Conservation (phyloP, 2,329 filamentous ascomycete species). For the Xylariaceae sp. region DNA sequence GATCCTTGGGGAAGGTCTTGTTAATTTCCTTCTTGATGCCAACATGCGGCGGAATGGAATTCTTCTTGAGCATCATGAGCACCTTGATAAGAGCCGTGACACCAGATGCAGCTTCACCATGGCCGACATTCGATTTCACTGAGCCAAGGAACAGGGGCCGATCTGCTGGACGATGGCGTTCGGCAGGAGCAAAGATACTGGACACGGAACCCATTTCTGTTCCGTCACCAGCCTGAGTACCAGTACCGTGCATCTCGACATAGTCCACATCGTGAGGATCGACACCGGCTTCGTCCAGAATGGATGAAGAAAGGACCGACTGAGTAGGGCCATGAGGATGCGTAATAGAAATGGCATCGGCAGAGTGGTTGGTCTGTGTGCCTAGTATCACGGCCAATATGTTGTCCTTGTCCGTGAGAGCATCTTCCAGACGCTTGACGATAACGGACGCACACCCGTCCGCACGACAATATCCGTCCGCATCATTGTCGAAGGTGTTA, state of each 20-base stretch:
- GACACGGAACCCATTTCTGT: slow-evolving; percentile 77
- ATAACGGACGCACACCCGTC: slow-evolving; percentile 71
- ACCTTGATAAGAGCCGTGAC: slow-evolving; percentile 60
- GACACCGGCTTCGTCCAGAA: slow-evolving; percentile 67
- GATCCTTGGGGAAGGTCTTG: slow-evolving; percentile 51
- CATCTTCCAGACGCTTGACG: slow-evolving; percentile 75
- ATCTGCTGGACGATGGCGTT: slow-evolving; percentile 41
- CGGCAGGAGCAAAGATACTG: slow-evolving; percentile 44
- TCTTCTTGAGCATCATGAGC: slow-evolving; percentile 59
- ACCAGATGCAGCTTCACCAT: slow-evolving; percentile 58
- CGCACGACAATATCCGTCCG: slow-evolving; percentile 77
- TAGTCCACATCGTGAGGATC: slow-evolving; percentile 74
- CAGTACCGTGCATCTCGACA: slow-evolving; percentile 86
- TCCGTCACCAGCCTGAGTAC: slow-evolving; percentile 78
- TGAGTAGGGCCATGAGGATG: slow-evolving; percentile 76
- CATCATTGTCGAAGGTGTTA: slow-evolving; percentile 74
- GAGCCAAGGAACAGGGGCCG: slow-evolving; percentile 58
- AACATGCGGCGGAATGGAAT: slow-evolving; percentile 58
- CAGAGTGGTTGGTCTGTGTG: slow-evolving; percentile 74
- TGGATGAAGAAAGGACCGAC: slow-evolving; percentile 61
- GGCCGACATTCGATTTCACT: slow-evolving; percentile 60
- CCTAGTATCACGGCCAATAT: slow-evolving; percentile 71
- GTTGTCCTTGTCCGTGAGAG: slow-evolving; percentile 69
- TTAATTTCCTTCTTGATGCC: slow-evolving; percentile 64
- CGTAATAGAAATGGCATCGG: slow-evolving; percentile 76